These are phyloP conservation scores for Cutaneotrichosporon sp. DNA, from an alignment of 1,284 basidiomycete genomes.

Conservation along the genomic window DNA sequence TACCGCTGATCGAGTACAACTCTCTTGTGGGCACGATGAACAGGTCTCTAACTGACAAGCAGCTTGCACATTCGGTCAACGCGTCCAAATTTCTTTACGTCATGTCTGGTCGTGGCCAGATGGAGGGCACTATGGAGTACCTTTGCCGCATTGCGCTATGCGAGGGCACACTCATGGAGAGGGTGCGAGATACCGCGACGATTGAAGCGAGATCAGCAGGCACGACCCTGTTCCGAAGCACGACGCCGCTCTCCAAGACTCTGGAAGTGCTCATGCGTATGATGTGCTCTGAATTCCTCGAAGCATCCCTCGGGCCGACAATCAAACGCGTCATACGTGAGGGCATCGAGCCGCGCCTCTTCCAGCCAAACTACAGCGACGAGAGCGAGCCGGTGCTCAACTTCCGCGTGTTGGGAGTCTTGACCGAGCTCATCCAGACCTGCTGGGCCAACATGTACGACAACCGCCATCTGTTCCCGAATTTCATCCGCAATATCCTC, in stretches of 20 bases:
- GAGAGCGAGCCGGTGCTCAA: conserved; percentile 13
- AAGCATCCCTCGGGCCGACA: conserved; percentile 31
- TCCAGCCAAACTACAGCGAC: conserved; percentile 10
- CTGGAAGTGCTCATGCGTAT: conserved; percentile 38
- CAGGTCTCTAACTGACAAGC: background rate
- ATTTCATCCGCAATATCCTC: conserved; percentile 32
- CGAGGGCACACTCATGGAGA: conserved; percentile 24
- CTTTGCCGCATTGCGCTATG: conserved; percentile 27
- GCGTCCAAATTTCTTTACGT: conserved; percentile 23
- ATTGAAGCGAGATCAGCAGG: conserved; percentile 25
- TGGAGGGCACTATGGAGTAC: conserved; percentile 25
- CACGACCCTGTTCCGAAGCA: conserved; percentile 36
- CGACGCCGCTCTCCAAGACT: conserved; percentile 35
- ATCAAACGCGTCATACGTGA: conserved; percentile 19
- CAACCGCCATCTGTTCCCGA: conserved; percentile 34
- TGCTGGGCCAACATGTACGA: conserved; percentile 38
- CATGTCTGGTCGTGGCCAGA: conserved; percentile 18
- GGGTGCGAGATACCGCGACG: conserved; percentile 20
- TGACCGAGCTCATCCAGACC: conserved; percentile 23
- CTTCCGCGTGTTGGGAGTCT: conserved; percentile 7
- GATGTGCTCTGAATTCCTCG: conserved; percentile 32
- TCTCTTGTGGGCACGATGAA: conserved; percentile 10
- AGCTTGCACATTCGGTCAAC: background rate
- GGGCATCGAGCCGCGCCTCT: conserved; percentile 17
- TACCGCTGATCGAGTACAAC: conserved; percentile 19